Percentiles rank a stretch among this genome's conserved stretches.
These are phyloP conservation scores for Tulasnella sp. DNA, from an alignment of 768 basidiomycete genomes.

Conservation along the genomic window DNA sequence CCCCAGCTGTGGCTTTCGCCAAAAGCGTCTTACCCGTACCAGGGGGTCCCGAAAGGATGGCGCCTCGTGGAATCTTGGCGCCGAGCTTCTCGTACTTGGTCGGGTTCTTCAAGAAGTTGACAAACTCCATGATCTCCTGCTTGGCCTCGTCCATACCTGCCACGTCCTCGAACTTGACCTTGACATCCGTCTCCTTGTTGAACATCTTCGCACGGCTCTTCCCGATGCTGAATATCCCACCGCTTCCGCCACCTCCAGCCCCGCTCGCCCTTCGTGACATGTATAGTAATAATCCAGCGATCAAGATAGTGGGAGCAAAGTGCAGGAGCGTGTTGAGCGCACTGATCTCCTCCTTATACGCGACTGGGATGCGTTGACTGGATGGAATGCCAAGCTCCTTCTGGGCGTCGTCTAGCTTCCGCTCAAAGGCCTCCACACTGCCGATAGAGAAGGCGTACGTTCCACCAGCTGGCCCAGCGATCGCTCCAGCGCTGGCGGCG, in stretches of 20 bases:
- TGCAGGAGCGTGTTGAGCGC: slow-evolving; percentile 69
- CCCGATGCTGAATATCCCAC: slow-evolving; percentile 94
- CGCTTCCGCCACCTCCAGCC: slow-evolving; percentile 48
- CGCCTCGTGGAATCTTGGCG: slow-evolving; percentile 94
- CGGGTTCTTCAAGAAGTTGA: slow-evolving; percentile 96
- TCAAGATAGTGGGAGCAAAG: slow-evolving; percentile 89
- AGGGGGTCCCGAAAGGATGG: slow-evolving; percentile 89
- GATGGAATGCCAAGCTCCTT: slow-evolving; percentile 83
- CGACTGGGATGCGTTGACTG: slow-evolving; percentile 89
- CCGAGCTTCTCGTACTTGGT: slow-evolving; percentile 89
- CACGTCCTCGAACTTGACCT: slow-evolving; percentile 88
- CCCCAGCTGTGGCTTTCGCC: slow-evolving; percentile 97
- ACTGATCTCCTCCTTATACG: slow-evolving; percentile 91
- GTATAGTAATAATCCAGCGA: slow-evolving; percentile 83
- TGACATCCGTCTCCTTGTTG: slow-evolving; percentile 93
- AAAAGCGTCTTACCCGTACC: slow-evolving; percentile 97
- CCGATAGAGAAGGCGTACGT: slow-evolving; percentile 96
- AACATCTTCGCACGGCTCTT: slow-evolving; percentile 92
- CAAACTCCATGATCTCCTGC: slow-evolving; percentile 99
- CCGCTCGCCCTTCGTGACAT: slow-evolving; percentile 62
- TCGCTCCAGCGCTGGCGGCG: slow-evolving; percentile 55
- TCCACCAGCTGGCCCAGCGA: slow-evolving; percentile 38
- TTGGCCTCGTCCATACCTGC: slow-evolving; percentile 99
- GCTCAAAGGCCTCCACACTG: slow-evolving; percentile 92
- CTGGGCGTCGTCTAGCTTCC: slow-evolving; percentile 90